These are phyloP conservation scores for Euclidium syriacum DNA, from an alignment of 345 rosid species.

Conservation along the genomic window DNA sequence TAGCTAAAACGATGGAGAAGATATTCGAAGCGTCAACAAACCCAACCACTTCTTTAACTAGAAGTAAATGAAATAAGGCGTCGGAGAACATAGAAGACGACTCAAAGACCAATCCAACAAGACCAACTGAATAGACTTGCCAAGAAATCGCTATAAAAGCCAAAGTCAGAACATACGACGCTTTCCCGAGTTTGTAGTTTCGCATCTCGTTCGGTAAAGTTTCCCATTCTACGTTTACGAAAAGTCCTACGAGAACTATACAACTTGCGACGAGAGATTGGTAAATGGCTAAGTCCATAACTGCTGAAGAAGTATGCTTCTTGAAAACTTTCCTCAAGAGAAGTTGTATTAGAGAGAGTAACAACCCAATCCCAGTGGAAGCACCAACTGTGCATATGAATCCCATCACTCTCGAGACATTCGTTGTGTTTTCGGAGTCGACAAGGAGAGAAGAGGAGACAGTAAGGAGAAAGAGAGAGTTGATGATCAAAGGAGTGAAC, in stretches of 20 bases:
- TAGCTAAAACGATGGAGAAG: conserved; percentile 49
- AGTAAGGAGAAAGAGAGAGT: conserved; percentile 43
- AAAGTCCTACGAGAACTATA: conserved; percentile 38
- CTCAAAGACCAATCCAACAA: conserved; percentile 27
- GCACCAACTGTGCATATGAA: conserved; percentile 44
- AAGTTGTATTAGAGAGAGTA: conserved; percentile 40
- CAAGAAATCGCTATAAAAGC: conserved; percentile 35
- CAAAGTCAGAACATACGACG: conserved; percentile 39
- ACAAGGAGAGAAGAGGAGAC: conserved; percentile 45
- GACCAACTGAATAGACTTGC: conserved; percentile 44
- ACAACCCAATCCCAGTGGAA: conserved; percentile 35
- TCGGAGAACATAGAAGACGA: conserved; percentile 26
- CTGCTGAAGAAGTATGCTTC: conserved; percentile 29
- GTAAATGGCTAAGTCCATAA: conserved; percentile 41
- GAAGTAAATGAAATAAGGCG: conserved; percentile 30
- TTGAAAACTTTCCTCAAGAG: conserved; percentile 31
- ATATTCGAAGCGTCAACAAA: conserved; percentile 60
- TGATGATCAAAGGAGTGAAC: conserved; percentile 39
- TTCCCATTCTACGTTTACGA: conserved; percentile 54
- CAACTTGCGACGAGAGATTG: conserved; percentile 33
- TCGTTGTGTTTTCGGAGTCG: conserved; percentile 9
- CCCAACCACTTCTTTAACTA: conserved; percentile 17
- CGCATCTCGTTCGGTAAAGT: conserved; percentile 37
- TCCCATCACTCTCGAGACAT: conserved; percentile 30
- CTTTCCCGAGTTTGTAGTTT: conserved; percentile 39